Percentiles rank a stretch among this genome's conserved stretches.
Conservation (phyloP, 2,329 filamentous ascomycete genomes). For the Metarhizium rileyi region DNA sequence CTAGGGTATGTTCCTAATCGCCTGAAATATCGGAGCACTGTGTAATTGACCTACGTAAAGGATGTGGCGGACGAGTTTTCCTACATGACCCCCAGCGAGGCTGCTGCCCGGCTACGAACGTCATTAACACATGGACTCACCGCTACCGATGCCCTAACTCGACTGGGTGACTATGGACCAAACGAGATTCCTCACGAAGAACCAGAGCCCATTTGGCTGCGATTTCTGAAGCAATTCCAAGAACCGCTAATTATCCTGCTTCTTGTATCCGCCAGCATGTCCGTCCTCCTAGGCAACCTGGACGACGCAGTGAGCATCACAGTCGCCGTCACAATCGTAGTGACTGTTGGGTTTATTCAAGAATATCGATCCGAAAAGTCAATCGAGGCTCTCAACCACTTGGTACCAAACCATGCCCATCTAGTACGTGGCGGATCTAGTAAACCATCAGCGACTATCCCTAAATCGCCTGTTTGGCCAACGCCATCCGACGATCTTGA, state of each 20-base stretch:
- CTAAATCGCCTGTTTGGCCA: constrained; percentile 38
- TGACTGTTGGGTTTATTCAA: constrained; percentile 91
- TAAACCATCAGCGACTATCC: constrained; percentile 19
- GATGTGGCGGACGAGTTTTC: constrained; percentile 51
- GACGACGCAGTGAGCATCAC: constrained; percentile 96
- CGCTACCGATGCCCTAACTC: constrained; percentile 68
- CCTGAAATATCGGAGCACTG: background rate
- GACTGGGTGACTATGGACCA: constrained; percentile 71
- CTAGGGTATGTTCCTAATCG: constrained; percentile 33
- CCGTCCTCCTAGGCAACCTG: constrained; percentile 81
- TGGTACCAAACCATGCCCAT: constrained; percentile 93
- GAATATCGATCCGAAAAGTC: constrained; percentile 98
- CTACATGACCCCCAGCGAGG: constrained; percentile 65
- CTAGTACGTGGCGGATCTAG: constrained; percentile 59
- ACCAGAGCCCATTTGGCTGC: constrained; percentile 87
- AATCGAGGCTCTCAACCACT: constrained; percentile 82
- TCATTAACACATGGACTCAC: constrained; percentile 77
- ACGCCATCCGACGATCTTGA: constrained; percentile 34
- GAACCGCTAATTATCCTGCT: constrained; percentile 92
- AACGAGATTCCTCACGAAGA: constrained; percentile 94
- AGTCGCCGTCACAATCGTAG: constrained; percentile 91
- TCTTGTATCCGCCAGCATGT: constrained; percentile 77
- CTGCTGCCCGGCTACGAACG: constrained; percentile 66
- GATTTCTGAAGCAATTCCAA: constrained; percentile 93
- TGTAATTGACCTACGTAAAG: constrained; percentile 22